Conservation (phyloP, 2,329 filamentous ascomycete species). For the Eutypella sp. region DNA sequence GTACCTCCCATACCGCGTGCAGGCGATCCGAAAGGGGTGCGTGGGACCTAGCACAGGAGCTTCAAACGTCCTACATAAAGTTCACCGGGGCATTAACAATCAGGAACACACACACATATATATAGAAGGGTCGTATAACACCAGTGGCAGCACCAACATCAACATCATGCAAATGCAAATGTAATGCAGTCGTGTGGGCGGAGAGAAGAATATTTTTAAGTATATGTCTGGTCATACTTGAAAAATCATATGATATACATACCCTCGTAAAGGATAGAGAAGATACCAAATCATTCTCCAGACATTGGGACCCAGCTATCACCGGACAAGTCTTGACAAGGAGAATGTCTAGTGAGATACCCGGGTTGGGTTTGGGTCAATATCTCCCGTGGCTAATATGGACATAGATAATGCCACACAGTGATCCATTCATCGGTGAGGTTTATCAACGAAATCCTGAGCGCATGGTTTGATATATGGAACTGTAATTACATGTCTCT, state of each 20-base stretch:
- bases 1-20: slow-evolving; percentile 65
- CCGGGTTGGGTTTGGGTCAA: too few relatives aligned
- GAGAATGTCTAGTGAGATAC: too few relatives aligned
- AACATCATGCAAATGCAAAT: not conserved
- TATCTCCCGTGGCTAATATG: too few relatives aligned
- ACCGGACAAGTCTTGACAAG: slow-evolving; percentile 7
- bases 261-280: slow-evolving; percentile 73
- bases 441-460: too few relatives aligned
- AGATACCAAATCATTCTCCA: slow-evolving; percentile 69
- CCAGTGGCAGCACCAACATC: too few relatives aligned
- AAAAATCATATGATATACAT: slow-evolving; percentile 30
- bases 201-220: not conserved
- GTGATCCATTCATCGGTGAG: too few relatives aligned
- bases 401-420: too few relatives aligned
- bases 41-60: slow-evolving; percentile 59
- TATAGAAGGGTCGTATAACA: too few relatives aligned
- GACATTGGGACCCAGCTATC: slow-evolving; percentile 11
- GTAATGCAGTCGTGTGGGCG: not conserved
- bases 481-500: too few relatives aligned
- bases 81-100: too few relatives aligned
- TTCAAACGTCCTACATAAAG: slow-evolving; percentile 60
- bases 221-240: not conserved
- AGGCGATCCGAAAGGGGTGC: slow-evolving; percentile 60
- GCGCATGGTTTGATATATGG: too few relatives aligned
- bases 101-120: too few relatives aligned